Percentiles rank a stretch among this genome's conserved stretches.
These are phyloP conservation scores for Drosera capensis DNA, from an alignment of 148 eudicot genomes.

Conservation along the genomic window DNA sequence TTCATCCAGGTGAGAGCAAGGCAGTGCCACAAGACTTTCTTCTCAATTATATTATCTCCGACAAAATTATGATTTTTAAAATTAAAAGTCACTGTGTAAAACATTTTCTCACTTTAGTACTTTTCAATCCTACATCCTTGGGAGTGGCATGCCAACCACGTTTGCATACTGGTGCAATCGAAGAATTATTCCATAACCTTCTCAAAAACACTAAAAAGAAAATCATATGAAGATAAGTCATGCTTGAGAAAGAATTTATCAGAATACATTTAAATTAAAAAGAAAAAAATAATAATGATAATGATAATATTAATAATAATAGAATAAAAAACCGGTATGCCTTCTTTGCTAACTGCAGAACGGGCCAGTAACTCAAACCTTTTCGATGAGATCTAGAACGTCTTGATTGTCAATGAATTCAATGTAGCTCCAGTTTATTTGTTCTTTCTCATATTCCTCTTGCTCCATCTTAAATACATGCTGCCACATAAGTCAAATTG, in stretches of 20 bases:
- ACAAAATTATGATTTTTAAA: too few relatives aligned
- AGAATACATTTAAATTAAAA: background rate
- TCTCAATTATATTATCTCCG: too few relatives aligned
- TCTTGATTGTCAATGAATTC: constrained; percentile 97
- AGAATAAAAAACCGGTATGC: too few relatives aligned
- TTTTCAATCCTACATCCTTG: too few relatives aligned
- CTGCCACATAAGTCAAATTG: constrained; percentile 46
- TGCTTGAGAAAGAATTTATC: background rate
- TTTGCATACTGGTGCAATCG: too few relatives aligned
- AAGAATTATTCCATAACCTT: too few relatives aligned
- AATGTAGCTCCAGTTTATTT: constrained; percentile 98
- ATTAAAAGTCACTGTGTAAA: too few relatives aligned
- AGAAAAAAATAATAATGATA: background rate
- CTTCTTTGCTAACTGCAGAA: too few relatives aligned
- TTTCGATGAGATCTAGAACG: constrained; percentile 86
- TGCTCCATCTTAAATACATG: constrained; percentile 99
- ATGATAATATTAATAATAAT: background rate
- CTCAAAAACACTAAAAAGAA: background rate
- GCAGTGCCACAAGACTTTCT: too few relatives aligned
- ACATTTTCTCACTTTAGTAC: too few relatives aligned
- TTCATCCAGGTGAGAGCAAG: too few relatives aligned
- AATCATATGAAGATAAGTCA: background rate
- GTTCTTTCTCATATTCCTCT: constrained; percentile 95
- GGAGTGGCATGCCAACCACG: too few relatives aligned
- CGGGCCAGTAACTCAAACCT: constrained; percentile 40